A percentile compares a stretch with the other conserved stretches of the same genome.
Evolutionary conservation across 2,329 filamentous ascomycete genomes (phyloP).

Genomic region (Hypoxylon sp.): DNA sequence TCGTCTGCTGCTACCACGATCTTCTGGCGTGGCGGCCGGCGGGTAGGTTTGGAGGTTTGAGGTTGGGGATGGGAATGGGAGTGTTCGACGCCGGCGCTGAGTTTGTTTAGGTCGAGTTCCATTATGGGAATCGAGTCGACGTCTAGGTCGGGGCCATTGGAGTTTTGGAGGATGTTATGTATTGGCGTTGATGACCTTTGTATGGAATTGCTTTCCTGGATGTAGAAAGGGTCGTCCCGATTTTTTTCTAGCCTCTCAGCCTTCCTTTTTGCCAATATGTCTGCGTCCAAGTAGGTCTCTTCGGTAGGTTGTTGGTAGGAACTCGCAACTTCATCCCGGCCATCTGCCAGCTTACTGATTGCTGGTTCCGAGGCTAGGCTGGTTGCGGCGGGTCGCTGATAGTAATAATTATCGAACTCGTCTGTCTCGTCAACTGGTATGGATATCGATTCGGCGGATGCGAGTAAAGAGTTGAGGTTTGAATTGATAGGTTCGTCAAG

Average conservation of each 20-base stretch:
- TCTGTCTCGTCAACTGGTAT: conserved; percentile 68
- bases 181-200: conserved; percentile 80
- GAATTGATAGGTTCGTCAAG: conserved; percentile 85
- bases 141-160: conserved; percentile 84
- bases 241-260: conserved; percentile 85
- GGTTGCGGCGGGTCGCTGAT: conserved; percentile 65
- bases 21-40: conserved; percentile 65
- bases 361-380: conserved; percentile 69
- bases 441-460: conserved; percentile 64
- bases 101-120: conserved; percentile 81
- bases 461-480: conserved; percentile 76
- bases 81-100: conserved; percentile 53
- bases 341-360: conserved; percentile 64
- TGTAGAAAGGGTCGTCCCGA: conserved; percentile 96
- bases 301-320: conserved; percentile 73
- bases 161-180: conserved; percentile 78
- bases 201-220: conserved; percentile 66
- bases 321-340: conserved; percentile 58
- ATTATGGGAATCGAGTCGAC: conserved; percentile 97
- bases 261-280: conserved; percentile 79
- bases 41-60: conserved; percentile 42
- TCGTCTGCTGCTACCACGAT: conserved; percentile 81
- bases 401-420: conserved; percentile 76
- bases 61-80: conserved; percentile 49
- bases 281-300: conserved; percentile 77